Base-by-base conservation (phyloP, 306 rosid genomes). In the Gastrolobium villosum region DNA sequence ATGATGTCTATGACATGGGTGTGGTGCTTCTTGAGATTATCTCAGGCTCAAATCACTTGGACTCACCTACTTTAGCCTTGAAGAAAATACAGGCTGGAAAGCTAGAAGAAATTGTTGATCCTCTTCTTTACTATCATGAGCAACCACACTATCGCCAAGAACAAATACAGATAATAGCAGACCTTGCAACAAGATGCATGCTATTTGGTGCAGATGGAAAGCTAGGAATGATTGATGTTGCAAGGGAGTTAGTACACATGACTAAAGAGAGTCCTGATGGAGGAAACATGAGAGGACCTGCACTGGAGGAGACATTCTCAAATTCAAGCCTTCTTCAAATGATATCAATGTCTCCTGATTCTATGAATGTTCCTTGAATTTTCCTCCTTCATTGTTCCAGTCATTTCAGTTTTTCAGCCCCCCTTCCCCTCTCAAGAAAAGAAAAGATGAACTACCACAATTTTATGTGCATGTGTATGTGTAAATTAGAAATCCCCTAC, bases 321-420 rank as follows among this genome's bases (percentile, higher is more conserved):
- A 95, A 95, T 81, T 95, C 99, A 5, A 93, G 97, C 83, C 93
- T 95, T 65, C 99, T 95, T 70, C 99, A 93, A 85, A 95, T 95
- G 99, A 91, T 95, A 70, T 95, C 99, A n/a, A 87, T 88, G 97
- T 93, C 99, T 75, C 99, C 99, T 74, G 98, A 95, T 79, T 93
- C 99, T 34, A 75, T 88, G 86, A 60, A 87, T 79, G 78, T 86
- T 74, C 91, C 90, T 79, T 91, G 89, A 90, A 65, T 52, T 26
- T 62, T 15, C 32, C 32, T 34, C 15, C 59, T 15, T 28, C 8
- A 76, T 61, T 31, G 66, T 36, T 13, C 56, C 20, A 9, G 14
- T 69, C 44, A 69, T 43, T 49, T 66, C 34, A 35, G 60, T 49
- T 69, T 69, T 49, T 5, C 61, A 70, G 48, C 14, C 36, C 35